Evolutionary conservation across 495 filamentous ascomycete species (phyloP), one percentile per base, ranked within the genome.

Genomic region (Jackrogersella minutella): DNA sequence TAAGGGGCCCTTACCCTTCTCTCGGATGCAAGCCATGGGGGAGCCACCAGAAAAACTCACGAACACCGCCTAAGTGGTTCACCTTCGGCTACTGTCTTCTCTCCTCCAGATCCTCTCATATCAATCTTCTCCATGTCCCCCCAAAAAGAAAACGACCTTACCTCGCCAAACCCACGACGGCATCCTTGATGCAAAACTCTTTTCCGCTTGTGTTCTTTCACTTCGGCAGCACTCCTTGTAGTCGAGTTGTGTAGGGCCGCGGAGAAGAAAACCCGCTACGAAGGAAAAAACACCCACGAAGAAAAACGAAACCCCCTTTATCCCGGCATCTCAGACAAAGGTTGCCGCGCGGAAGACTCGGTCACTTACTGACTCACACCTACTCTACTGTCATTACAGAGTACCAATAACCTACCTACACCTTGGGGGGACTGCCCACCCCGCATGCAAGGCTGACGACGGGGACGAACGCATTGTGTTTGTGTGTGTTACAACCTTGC

Each of bases 391-490:
- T 58, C 44, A 28, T 57, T 69, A 61, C 61, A 56, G 43, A 69
- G 55, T 54, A 30, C 47, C 64, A 50, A 54, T 26, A 47, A 53
- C 21, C 19, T 22, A 24, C 37, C n/a, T n/a, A n/a, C 51, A 39
- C 43, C 37, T 51, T 62, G 66, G 44, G 51, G n/a, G n/a, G n/a
- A n/a, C 58, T 22, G 30, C 50, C 49, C 44, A 14, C 41, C 30
- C 50, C 49, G 62, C 68, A 70, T 70, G 68, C 68, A 70, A 70
- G 68, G 68, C 68, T 70, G 68, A 70, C 58, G 49, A 65, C 52
- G 55, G 62, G 13, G 50, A 61, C 55, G 51, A 13, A 41, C 30
- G 36, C 30, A 50, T 21, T 24, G 47, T 68, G 34, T 56, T 50
- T 6, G 41, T 11, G 41, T 46, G 41, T 26, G 41, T 13, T 4